Evolutionary conservation across 176 grass and related monocot genomes (phyloP).

Genomic region (Puya raimondii): DNA sequence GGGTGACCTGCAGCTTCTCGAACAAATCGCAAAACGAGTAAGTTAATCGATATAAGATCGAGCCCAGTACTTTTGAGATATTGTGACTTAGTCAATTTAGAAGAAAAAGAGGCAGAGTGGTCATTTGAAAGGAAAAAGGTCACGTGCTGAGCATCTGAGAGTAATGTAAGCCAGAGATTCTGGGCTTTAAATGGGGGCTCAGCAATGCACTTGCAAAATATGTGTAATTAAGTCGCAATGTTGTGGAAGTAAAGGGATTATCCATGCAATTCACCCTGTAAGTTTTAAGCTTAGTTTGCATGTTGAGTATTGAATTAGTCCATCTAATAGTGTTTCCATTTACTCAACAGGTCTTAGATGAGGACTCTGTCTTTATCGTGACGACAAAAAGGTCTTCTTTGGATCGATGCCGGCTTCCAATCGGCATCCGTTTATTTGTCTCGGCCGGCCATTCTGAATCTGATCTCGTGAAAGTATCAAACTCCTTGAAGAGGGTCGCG

Average conservation of each 20-base stretch:
- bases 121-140: too few relatives aligned
- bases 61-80: too few relatives aligned
- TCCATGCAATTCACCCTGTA: neutral
- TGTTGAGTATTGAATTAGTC: conserved; percentile 7
- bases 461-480: conserved; percentile 43
- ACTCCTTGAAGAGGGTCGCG: conserved; percentile 64
- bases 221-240: too few relatives aligned
- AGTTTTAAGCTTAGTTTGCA: conserved; percentile 1
- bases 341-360: conserved; percentile 45
- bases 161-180: too few relatives aligned
- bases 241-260: too few relatives aligned
- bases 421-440: conserved; percentile 67
- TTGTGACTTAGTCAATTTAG: too few relatives aligned
- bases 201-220: too few relatives aligned
- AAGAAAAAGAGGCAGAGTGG: too few relatives aligned
- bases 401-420: conserved; percentile 67
- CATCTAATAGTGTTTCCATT: conserved; percentile 16
- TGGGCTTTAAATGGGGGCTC: too few relatives aligned
- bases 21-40: conserved; percentile 60
- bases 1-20: conserved; percentile 50
- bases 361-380: conserved; percentile 85
- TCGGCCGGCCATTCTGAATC: conserved; percentile 64
- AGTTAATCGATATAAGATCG: conserved; percentile 4
- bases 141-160: too few relatives aligned
- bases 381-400: conserved; percentile 61